phyloP scores from a whole-genome alignment of 257 asterid species.

The Henckelia pumila region DNA sequence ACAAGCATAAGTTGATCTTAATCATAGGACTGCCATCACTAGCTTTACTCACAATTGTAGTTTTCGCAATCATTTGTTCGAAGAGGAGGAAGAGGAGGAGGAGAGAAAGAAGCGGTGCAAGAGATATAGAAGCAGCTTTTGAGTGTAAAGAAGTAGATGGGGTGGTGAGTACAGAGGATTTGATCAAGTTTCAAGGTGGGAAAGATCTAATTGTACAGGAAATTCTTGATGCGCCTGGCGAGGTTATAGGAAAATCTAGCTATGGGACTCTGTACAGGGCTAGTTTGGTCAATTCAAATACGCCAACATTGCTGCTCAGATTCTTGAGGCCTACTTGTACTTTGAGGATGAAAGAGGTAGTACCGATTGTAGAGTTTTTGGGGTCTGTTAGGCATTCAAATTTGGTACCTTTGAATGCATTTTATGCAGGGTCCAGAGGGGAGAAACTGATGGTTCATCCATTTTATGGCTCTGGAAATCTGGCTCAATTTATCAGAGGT shows the following conservation, averaged over 20 bases:
- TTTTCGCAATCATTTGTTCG: constrained; percentile 35
- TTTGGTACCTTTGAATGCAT: constrained; percentile 79
- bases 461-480: constrained; percentile 57
- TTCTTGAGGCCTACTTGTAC: constrained; percentile 94
- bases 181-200: constrained; percentile 67
- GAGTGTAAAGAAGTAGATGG: constrained; percentile 50
- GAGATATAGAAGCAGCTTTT: constrained; percentile 42
- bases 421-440: constrained; percentile 80
- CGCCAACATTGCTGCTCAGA: constrained; percentile 60
- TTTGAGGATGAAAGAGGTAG: constrained; percentile 57
- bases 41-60: constrained; percentile 31
- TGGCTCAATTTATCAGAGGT: constrained; percentile 80
- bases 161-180: constrained; percentile 40
- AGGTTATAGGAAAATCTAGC: constrained; percentile 79
- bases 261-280: constrained; percentile 83
- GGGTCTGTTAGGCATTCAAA: constrained; percentile 75
- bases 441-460: constrained; percentile 90
- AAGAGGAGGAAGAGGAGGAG: constrained; percentile 27
- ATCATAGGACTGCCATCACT: constrained; percentile 41
- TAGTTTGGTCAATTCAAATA: constrained; percentile 49
- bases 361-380: constrained; percentile 59
- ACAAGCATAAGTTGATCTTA: constrained; percentile 43
- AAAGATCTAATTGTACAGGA: constrained; percentile 59
- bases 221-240: constrained; percentile 88
- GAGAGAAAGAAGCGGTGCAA: constrained; percentile 26